Evolutionary conservation across 139 green algal genomes (phyloP).

Genomic region (Chlamydomonas eustigma): DNA sequence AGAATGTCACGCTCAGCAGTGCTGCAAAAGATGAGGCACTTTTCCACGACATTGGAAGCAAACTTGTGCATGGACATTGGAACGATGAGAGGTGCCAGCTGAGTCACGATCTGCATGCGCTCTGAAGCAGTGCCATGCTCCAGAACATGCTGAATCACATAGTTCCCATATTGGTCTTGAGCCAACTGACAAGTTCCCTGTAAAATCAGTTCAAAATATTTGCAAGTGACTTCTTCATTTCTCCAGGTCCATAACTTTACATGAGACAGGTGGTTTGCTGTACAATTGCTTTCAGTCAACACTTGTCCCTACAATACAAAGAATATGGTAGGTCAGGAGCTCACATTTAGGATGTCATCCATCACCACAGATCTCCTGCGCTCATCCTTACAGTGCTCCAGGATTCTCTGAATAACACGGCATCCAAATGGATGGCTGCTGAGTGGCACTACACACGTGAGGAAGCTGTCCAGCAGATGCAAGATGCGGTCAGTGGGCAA

Average conservation of each 20-base stretch:
- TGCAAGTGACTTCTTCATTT: no score
- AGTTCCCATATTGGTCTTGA: constrained; percentile 89
- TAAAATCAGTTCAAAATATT: no score
- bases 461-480: constrained; percentile 66
- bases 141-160: constrained; percentile 82
- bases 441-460: constrained; percentile 65
- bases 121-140: constrained; percentile 16
- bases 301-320: constrained; percentile 27
- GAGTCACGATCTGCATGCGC: constrained; percentile 41
- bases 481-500: constrained; percentile 61
- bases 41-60: constrained; percentile 88
- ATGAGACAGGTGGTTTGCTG: no score
- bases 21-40: constrained; percentile 67
- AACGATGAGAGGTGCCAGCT: constrained; percentile 58
- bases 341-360: constrained; percentile 32
- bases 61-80: constrained; percentile 82
- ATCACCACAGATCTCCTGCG: constrained; percentile 8
- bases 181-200: constrained; percentile 43
- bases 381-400: constrained; percentile 77
- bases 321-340: constrained; percentile 64
- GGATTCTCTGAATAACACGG: constrained; percentile 89
- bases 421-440: constrained; percentile 87
- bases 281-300: no score
- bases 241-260: no score
- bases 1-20: constrained; percentile 56